Conservation (phyloP, 2,329 filamentous ascomycete species). For the Bipolaris cookei region DNA sequence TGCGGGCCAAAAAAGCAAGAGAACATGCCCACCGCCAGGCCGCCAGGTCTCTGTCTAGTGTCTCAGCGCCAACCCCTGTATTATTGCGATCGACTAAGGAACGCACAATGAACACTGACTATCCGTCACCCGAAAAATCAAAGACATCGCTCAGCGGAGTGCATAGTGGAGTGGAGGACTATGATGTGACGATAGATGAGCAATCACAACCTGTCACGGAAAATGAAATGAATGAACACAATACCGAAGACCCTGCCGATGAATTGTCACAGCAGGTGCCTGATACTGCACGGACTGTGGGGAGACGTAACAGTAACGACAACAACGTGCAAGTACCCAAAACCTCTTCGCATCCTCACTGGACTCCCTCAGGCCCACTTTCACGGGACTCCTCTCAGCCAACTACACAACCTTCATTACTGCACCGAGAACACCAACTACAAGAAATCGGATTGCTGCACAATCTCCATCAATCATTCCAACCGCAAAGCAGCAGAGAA, state of each 20-base stretch:
- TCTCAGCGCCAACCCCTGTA: constrained; percentile 35
- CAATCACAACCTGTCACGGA: constrained; percentile 19
- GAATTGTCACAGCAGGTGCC: constrained; percentile 36
- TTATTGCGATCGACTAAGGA: constrained; percentile 20
- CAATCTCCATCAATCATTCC: constrained; percentile 18
- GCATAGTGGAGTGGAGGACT: constrained; percentile 24
- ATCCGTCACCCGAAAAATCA: constrained; percentile 36
- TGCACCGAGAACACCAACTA: constrained; percentile 28
- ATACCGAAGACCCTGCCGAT: constrained; percentile 41
- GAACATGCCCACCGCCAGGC: constrained; percentile 33
- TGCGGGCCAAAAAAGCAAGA: constrained; percentile 25
- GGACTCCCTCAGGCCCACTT: constrained; percentile 31
- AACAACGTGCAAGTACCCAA: constrained; percentile 46
- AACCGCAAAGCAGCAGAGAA: constrained; percentile 41
- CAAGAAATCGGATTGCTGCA: constrained; percentile 28
- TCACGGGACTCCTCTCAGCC: constrained; percentile 28
- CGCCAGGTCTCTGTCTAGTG: constrained; percentile 31
- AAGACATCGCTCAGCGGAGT: constrained; percentile 4
- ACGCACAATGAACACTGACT: constrained; percentile 24
- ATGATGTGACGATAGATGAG: constrained; percentile 33
- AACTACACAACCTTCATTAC: constrained; percentile 28
- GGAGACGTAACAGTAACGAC: constrained; percentile 24
- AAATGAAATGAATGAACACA: constrained; percentile 22
- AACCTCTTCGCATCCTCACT: constrained; percentile 46
- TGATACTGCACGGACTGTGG: constrained; percentile 19